Evolutionary conservation across 2,329 filamentous ascomycete genomes (phyloP), one percentile per base, ranked within the genome.

Genomic region (Diaporthe aspalathi): DNA sequence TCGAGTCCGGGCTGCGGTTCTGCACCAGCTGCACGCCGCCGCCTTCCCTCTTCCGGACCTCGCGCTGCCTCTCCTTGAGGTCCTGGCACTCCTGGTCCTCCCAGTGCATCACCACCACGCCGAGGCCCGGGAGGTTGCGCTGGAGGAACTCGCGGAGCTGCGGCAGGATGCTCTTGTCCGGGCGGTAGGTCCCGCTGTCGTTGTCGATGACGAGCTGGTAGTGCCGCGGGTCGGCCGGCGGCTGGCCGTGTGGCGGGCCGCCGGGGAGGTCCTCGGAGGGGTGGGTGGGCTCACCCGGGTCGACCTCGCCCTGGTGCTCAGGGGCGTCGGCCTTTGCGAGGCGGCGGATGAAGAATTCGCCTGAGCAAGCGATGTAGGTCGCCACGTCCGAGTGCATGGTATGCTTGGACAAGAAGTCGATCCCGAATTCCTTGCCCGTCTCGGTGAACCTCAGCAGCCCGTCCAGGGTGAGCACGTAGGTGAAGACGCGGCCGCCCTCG

Each of bases 161-260:
- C 0, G 93, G 93, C 1, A 98, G 87, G 12, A 93, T 86, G 14
- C 90, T 87, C 70, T 92, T 92, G 78, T 97, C 94, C 0, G 95
- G 95, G 0, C 95, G 89, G 80, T 98, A 98, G 0, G 95, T 98
- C 14, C 95, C 95, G 68, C 91, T 94, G 81, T 97, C 95, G 77
- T 98, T 98, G 84, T 98, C 95, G 78, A 98, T 98, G 74, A 96
- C 85, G 11, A 98, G 88, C 79, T 97, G 92, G 80, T 97, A 98
- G 78, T 86, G 85, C 67, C 80, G 78, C n/a, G 83, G 88, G 70
- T 86, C 80, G 17, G 79, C 75, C 0, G 84, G 87, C 3, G 85
- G 86, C 0, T 81, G 73, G 0, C 79, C 77, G 20, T 79, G 73
- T 1, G 85, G 86, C 3, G 85, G 86, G 0, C 83, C 88, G n/a